Base-by-base conservation (phyloP, 495 filamentous ascomycete genomes). In the Aspergillus kassunensis region DNA sequence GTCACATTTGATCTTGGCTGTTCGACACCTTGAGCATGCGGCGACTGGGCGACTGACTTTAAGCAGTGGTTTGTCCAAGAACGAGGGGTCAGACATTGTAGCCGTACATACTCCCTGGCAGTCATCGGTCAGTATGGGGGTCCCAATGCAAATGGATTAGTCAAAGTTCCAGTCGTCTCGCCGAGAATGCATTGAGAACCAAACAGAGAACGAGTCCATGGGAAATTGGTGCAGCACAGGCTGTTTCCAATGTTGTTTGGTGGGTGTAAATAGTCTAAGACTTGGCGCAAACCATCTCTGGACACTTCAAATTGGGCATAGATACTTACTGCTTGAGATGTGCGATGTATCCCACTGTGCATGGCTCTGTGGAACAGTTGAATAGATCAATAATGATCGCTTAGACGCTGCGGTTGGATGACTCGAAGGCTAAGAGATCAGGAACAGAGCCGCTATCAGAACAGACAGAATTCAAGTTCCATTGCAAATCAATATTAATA, bases 1-100 rank as follows among this genome's bases (percentile, higher is more conserved):
- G 72, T 97, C 92, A 56, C 92, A 97, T 80, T 85, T 96, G 66
- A 96, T 89, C 73, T 97, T 97, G 43, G 91, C 91, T 39, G 83
- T 80, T 43, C 92, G 86, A 74, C 92, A 97, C 78, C 89, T 83
- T 44, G 88, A 90, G 69, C 92, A 97, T 5, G 92, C 92, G 50
- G 90, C 90, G 30, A 96, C 91, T 5, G 92, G 91, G 43, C 92
- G 81, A 62, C 88, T 92, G 42, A 97, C 92, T 65, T 88, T 86
- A 54, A 97, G 77, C 49, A 92, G 69, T 19, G 92, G 91, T 51
- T 84, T 87, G 51, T 92, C 88, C 51, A 76, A 56, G 56, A 77
- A 75, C 30, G 60, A 66, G 49, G 67, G 61, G 49, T 65, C 59
- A 18, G 65, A 61, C 56, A 62, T 65, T 37, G 36, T 59, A 45